phyloP scores from a whole-genome alignment of 2,329 filamentous ascomycete genomes.

The Trichoderma breve region DNA sequence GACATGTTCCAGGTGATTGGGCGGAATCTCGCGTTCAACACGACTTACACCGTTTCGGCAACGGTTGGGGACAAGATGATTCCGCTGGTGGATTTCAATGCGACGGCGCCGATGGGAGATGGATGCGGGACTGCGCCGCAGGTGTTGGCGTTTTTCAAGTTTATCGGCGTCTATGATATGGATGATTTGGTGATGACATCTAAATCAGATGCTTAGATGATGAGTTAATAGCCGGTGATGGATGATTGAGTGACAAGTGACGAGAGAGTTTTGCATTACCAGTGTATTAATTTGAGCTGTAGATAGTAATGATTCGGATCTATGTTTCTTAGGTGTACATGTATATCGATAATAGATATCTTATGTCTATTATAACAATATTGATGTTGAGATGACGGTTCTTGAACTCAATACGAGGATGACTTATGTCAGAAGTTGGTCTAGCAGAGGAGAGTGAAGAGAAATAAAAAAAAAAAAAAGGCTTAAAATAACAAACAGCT shows the following conservation, averaged over 20 bases:
- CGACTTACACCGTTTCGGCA: conserved; percentile 20
- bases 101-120: conserved; percentile 1
- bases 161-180: conserved; percentile 19
- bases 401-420: too few relatives aligned
- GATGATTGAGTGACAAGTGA: neutral
- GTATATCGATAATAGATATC: neutral
- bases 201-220: neutral
- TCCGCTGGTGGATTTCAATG: conserved; percentile 20
- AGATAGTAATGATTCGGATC: neutral
- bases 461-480: too few relatives aligned
- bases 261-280: neutral
- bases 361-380: neutral
- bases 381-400: neutral
- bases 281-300: neutral
- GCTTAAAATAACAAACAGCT: too few relatives aligned
- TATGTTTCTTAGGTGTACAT: neutral
- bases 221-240: neutral
- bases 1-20: conserved; percentile 24
- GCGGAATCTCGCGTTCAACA: conserved; percentile 17
- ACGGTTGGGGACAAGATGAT: neutral
- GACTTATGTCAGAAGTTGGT: neutral
- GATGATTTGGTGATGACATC: conserved; percentile 13
- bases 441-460: too few relatives aligned
- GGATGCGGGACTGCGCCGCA: conserved; percentile 22
- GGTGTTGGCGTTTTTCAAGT: conserved; percentile 20